Evolutionary conservation across 1,284 basidiomycete species (phyloP), one percentile per base, ranked within the genome.

Genomic region (Grifola frondosa): DNA sequence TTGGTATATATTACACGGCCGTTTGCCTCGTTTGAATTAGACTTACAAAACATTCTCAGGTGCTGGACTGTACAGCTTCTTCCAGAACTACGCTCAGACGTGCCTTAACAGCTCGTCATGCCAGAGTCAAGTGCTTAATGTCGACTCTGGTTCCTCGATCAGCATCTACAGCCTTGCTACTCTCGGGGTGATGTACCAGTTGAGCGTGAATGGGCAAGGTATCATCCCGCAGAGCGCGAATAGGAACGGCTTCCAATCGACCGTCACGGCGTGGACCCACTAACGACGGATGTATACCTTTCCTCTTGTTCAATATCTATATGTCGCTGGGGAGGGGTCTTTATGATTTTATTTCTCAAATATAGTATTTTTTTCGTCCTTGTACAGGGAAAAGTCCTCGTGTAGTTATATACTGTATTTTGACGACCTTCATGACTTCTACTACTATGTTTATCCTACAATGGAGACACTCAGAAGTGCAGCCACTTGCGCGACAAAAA

Each of bases 11-110:
- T 12, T 5, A 48, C 9, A 13, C 5, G 19, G 26, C 11, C 21
- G 6, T 17, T 10, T 16, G 23, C 25, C n/a, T 28, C n/a, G n/a
- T n/a, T 24, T 29, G 15, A 3, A 12, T 13, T 8, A 29, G 4
- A 24, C 22, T 16, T 3, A n/a, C 37, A 30, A 13, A 15, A 24
- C 26, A 26, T 26, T 44, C 37, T 8, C 40, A 81, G 79, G 84
- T 22, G 82, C 79, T 15, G 84, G 85, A 0, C 66, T 81, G 21
- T 88, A 88, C 66, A 81, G 75, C 62, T 88, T 88, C 69, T 87
- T 74, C 73, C 50, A 65, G 30, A 54, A 59, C 42, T 63, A 55
- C 49, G 40, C 16, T 16, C 57, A 62, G 34, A 42, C 52, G 15
- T 87, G 84, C 63, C 46, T 80, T 37, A 48, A 54, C 22, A 62